phyloP scores from a whole-genome alignment of 371 early-diverging fungal species.

The Saksenaea vasiformis region DNA sequence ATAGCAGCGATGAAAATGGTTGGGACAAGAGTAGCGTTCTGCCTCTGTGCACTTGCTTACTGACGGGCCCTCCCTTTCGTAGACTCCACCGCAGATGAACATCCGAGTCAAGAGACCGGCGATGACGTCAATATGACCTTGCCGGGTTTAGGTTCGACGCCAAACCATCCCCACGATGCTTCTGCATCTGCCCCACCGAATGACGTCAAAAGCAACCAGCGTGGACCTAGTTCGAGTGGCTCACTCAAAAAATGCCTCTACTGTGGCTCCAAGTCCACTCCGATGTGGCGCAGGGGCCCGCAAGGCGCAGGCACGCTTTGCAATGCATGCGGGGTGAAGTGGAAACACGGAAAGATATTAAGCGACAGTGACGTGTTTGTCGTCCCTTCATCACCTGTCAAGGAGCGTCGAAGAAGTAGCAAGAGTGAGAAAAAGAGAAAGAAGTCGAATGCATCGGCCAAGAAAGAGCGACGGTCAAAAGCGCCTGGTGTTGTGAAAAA shows the following conservation, averaged over 20 bases:
- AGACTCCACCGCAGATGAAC: not conserved
- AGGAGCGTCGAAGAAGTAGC: constrained; percentile 1
- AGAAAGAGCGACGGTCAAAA: not conserved
- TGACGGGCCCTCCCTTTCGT: not conserved
- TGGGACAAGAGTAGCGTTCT: not conserved
- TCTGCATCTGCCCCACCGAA: not conserved
- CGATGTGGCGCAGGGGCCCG: constrained; percentile 92
- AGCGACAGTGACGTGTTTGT: constrained; percentile 20
- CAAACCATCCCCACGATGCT: not conserved
- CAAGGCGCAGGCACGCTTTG: constrained; percentile 81
- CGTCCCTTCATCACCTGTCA: not conserved
- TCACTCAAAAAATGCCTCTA: constrained; percentile 62
- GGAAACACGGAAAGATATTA: constrained; percentile 76
- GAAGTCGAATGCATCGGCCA: not conserved
- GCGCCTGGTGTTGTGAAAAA: not conserved
- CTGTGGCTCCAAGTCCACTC: constrained; percentile 80
- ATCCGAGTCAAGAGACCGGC: not conserved
- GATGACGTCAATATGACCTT: not conserved
- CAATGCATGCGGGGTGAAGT: constrained; percentile 92
- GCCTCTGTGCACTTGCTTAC: not conserved
- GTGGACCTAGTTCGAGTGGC: not conserved
- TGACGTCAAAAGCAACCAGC: not conserved
- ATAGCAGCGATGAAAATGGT: not conserved
- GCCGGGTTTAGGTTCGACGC: not conserved
- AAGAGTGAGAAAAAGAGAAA: constrained; percentile 1